Base-by-base conservation (phyloP, 768 basidiomycete genomes). In the Kockovaella imperatae region DNA sequence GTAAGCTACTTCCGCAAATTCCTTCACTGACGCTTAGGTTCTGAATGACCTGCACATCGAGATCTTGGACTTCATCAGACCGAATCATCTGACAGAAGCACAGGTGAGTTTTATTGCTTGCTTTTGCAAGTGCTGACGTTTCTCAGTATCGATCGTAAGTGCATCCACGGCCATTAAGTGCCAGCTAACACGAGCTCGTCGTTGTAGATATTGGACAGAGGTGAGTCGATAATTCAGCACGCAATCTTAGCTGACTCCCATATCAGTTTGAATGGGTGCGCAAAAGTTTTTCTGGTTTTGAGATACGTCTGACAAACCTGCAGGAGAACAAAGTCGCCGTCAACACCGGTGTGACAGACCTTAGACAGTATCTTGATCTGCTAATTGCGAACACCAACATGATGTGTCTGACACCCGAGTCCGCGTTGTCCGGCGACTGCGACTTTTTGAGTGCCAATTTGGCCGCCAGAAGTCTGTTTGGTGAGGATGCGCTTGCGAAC, bases 231-330 rank as follows among this genome's bases (percentile, higher is more conserved):
- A n/a, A 3, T 4, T 50, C 30, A 36, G 20, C 36, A 39, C 17
- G 35, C 28, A 8, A 30, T 47, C 8, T 23, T 15, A 42, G 60
- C 65, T 81, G 93, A 26, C 87, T 81, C 70, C 93, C 93, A 89
- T 95, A 91, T 23, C 95, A 97, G 72, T 99, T 99, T 63, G 93
- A 99, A 71, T 99, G 93, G 93, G n/a, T n/a, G n/a, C n/a, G n/a
- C n/a, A n/a, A n/a, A n/a, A n/a, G n/a, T n/a, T n/a, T n/a, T n/a
- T n/a, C n/a, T n/a, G n/a, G n/a, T n/a, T n/a, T n/a, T n/a, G n/a
- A n/a, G n/a, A n/a, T n/a, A n/a, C n/a, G n/a, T n/a, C n/a, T n/a
- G n/a, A n/a, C n/a, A n/a, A n/a, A n/a, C n/a, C n/a, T n/a, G n/a
- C n/a, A n/a, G n/a, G 93, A 99, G 78, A 99, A 99, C 74, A 80